These are phyloP conservation scores for Gracilaria gracilis DNA, from an alignment of 23 red algal genomes.

Conservation along the genomic window DNA sequence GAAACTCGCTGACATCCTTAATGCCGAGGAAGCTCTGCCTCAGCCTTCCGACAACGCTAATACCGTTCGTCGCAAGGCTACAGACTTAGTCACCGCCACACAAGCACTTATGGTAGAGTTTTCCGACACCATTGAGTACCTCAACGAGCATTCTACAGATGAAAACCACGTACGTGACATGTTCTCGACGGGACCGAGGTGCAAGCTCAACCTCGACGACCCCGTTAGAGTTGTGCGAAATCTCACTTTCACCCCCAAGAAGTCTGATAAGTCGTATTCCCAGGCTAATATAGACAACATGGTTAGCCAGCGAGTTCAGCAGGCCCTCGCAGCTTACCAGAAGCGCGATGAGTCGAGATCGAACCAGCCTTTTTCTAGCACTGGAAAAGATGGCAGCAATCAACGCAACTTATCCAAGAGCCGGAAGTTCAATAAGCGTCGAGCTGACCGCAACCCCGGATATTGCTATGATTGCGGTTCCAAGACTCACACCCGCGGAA, in stretches of 20 bases:
- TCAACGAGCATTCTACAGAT: not conserved
- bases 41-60: not conserved
- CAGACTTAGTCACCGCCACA: too few species aligned
- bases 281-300: not conserved
- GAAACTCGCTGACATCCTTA: not conserved
- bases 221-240: not conserved
- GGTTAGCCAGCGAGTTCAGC: not conserved
- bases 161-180: not conserved
- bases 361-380: too few species aligned
- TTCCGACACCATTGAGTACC: too few species aligned
- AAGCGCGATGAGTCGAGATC: not conserved
- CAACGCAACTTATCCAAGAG: not conserved
- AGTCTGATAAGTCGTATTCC: not conserved
- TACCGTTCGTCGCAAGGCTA: too few species aligned
- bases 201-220: not conserved
- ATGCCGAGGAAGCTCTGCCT: not conserved
- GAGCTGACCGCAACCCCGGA: not conserved
- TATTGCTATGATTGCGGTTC: constrained; percentile 34
- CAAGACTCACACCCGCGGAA: not conserved
- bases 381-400: too few species aligned
- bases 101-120: too few species aligned
- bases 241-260: not conserved
- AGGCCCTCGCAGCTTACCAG: not conserved
- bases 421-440: not conserved
- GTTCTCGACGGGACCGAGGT: not conserved